Evolutionary conservation across 139 green algal species (phyloP).

Genomic region (Micractinium conductrix): DNA sequence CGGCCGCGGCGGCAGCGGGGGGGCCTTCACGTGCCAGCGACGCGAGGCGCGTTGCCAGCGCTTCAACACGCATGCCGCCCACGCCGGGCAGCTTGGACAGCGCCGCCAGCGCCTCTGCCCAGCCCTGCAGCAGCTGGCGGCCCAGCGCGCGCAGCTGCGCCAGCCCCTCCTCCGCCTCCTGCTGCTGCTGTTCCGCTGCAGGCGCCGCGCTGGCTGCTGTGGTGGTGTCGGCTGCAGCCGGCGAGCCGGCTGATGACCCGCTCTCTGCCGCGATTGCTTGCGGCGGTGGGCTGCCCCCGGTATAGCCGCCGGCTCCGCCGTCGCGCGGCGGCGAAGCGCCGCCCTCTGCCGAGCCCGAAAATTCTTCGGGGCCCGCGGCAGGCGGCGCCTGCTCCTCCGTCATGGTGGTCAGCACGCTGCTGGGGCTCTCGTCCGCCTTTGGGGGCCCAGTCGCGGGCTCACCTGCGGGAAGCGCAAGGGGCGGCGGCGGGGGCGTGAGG

Average conservation of each 20-base stretch:
- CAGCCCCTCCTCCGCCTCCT: background rate
- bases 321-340: background rate
- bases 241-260: no score
- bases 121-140: slow-evolving; percentile 30
- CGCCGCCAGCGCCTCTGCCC: slow-evolving; percentile 15
- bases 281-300: background rate
- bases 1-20: background rate
- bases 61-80: slow-evolving; percentile 19
- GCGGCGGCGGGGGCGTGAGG: no score
- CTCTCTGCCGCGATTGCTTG: no score
- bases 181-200: background rate
- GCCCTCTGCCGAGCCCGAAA: background rate
- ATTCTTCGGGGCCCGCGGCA: background rate
- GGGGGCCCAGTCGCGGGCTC: no score
- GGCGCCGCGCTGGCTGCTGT: background rate
- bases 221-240: no score
- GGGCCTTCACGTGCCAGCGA: background rate
- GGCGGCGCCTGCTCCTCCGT: background rate
- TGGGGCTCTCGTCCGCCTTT: background rate
- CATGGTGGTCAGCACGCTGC: background rate
- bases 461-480: background rate
- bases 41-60: slow-evolving; percentile 7
- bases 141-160: background rate
- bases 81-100: slow-evolving; percentile 26
- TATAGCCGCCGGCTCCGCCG: background rate